Evolutionary conservation across 208 protist species (phyloP), one percentile per base, ranked within the genome.

Genomic region (Crithidia mellificae): DNA sequence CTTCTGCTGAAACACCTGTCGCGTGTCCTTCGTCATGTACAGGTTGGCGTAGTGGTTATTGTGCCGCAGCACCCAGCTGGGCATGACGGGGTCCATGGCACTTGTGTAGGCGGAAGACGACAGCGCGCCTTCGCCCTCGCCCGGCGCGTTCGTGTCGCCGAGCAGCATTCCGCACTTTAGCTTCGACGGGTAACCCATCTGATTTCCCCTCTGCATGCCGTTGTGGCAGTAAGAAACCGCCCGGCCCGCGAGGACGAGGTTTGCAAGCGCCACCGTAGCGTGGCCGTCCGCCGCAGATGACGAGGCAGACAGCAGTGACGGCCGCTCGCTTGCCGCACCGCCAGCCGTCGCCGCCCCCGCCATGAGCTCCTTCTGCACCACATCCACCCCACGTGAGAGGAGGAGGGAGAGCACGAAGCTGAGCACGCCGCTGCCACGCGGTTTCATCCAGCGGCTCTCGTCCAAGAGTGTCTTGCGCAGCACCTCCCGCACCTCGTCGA

Each of bases 1-100:
- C 61, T 84, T 83, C 55, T 92, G 78, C 68, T 82, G 72, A 53
- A 91, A 80, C 29, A 79, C 57, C 32, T 72, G 72, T 24, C 85
- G 80, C n/a, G 68, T 80, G 55, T 94, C 88, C 27, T 78, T 82
- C 27, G 80, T 78, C 73, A 92, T 81, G 63, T 90, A 96, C 24
- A 92, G 41, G 50, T 90, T 87, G 11, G 62, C 71, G 76, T 84
- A 94, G 72, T 84, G 77, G 17, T 62, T 71, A 14, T 66, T 49
- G 65, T 88, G 75, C 55, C 58, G 72, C 14, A 96, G n/a, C 20
- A 96, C 82, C 90, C 92, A 96, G 52, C 89, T 87, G 12, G 92
- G 81, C 36, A 78, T 67, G 2, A 39, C 57, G 17, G 88, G 87
- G 11, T 71, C 76, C 41, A 58, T 85, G 6, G 84, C 77, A 36